A percentile compares a stretch with the other conserved stretches of the same genome.
These are phyloP conservation scores for Microdochium paspali DNA, from an alignment of 2,329 filamentous ascomycete genomes.

Conservation along the genomic window DNA sequence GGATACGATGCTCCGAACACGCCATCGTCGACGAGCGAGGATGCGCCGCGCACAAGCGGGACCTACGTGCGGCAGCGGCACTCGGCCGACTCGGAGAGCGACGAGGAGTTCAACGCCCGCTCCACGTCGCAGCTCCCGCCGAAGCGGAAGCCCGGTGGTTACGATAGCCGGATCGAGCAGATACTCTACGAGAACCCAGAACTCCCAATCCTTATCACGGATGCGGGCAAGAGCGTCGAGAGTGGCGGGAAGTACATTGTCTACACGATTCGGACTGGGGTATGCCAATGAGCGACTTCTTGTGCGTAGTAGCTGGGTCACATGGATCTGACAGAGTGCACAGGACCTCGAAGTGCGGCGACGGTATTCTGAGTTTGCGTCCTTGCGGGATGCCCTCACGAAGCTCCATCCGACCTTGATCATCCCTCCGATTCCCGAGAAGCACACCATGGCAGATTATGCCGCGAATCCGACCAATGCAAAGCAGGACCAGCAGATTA, in stretches of 20 bases:
- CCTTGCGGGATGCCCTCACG: slow-evolving; percentile 78
- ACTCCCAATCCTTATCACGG: slow-evolving; percentile 81
- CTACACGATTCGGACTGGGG: slow-evolving; percentile 91
- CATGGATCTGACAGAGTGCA: slow-evolving; percentile 3
- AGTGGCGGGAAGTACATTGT: slow-evolving; percentile 91
- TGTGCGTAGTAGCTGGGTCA: no score
- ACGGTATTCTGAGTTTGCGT: slow-evolving; percentile 94
- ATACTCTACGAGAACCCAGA: slow-evolving; percentile 93
- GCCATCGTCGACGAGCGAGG: slow-evolving; percentile 59
- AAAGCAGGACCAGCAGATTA: slow-evolving; percentile 94
- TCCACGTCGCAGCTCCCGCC: slow-evolving; percentile 34
- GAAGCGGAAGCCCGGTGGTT: slow-evolving; percentile 72
- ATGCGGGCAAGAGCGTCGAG: slow-evolving; percentile 91
- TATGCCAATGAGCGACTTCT: slow-evolving; percentile 32
- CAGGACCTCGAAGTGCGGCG: slow-evolving; percentile 92
- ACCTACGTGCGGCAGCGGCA: slow-evolving; percentile 21
- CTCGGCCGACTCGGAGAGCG: slow-evolving; percentile 33
- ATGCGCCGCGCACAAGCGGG: slow-evolving; percentile 41
- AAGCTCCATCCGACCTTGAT: slow-evolving; percentile 91
- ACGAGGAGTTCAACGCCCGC: slow-evolving; percentile 34
- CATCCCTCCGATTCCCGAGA: slow-evolving; percentile 94
- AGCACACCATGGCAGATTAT: slow-evolving; percentile 98
- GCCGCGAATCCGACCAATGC: slow-evolving; percentile 96
- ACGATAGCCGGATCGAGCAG: slow-evolving; percentile 93
- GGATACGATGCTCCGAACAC: slow-evolving; percentile 62